Conservation (phyloP, 78 protist species). For the Chrysochromulina parva region DNA sequence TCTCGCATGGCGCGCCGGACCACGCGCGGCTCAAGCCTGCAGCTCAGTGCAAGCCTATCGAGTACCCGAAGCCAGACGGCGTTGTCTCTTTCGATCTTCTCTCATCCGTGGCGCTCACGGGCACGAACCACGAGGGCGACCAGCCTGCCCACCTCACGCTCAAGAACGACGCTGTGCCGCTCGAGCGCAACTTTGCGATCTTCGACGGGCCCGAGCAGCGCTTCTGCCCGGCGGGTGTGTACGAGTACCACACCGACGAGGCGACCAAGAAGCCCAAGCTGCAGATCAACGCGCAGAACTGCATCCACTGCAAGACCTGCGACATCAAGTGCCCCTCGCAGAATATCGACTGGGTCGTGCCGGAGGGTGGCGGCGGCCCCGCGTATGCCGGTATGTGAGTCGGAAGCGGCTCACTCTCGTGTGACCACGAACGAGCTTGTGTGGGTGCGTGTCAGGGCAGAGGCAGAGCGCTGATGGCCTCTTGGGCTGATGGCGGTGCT, state of each 20-base stretch:
- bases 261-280: conserved; percentile 59
- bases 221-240: conserved; percentile 98
- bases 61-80: conserved; percentile 96
- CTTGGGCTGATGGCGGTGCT: no score
- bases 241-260: conserved; percentile 80
- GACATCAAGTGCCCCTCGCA: conserved; percentile 94
- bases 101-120: conserved; percentile 79
- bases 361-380: conserved; percentile 96
- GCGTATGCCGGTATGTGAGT: conserved; percentile 67
- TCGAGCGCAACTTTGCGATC: conserved; percentile 58
- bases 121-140: conserved; percentile 92
- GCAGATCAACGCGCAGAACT: conserved; percentile 93
- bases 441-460: no score
- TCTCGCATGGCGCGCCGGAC: conserved; percentile 61
- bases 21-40: conserved; percentile 27
- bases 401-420: background rate
- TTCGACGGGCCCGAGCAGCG: conserved; percentile 73
- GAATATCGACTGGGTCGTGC: conserved; percentile 89
- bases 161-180: conserved; percentile 49
- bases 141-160: conserved; percentile 87
- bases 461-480: no score
- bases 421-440: no score
- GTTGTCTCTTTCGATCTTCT: conserved; percentile 87
- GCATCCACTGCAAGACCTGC: conserved; percentile 98
- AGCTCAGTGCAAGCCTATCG: conserved; percentile 54